Percentiles rank a stretch among this genome's conserved stretches.
Evolutionary conservation across 306 rosid genomes (phyloP).

Genomic region (Quercus dentata): DNA sequence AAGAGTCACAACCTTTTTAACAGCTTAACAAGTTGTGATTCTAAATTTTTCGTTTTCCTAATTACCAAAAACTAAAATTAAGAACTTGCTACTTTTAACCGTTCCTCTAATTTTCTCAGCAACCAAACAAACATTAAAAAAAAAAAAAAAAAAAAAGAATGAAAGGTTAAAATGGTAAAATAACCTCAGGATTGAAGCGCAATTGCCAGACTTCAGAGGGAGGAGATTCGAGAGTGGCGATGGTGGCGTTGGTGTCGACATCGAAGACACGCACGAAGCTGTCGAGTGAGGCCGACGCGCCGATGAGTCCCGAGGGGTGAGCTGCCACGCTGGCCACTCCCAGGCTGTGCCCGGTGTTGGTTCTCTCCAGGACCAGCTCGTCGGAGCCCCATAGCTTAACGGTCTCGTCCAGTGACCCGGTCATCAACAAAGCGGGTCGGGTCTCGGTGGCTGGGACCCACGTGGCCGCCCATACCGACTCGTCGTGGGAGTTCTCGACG

Average conservation of each 20-base stretch:
- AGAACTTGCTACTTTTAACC: neutral
- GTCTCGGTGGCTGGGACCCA: constrained; percentile 85
- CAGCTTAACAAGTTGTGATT: too few relatives aligned
- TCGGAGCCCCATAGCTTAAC: constrained; percentile 89
- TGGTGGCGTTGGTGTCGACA: constrained; percentile 79
- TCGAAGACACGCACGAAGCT: constrained; percentile 87
- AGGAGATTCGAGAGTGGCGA: constrained; percentile 93
- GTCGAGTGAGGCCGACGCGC: constrained; percentile 96
- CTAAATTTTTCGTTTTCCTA: too few relatives aligned
- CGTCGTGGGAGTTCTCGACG: constrained; percentile 81
- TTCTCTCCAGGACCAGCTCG: constrained; percentile 66
- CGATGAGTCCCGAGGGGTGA: constrained; percentile 81
- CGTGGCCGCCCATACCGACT: constrained; percentile 90
- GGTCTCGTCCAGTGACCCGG: constrained; percentile 93
- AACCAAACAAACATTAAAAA: neutral
- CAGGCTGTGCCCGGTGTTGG: constrained; percentile 90
- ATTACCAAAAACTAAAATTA: neutral
- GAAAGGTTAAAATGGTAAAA: neutral
- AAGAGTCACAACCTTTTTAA: too few relatives aligned
- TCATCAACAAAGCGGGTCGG: constrained; percentile 71
- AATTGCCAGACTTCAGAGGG: constrained; percentile 99
- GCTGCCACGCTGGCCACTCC: constrained; percentile 95
- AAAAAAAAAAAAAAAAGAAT: neutral
- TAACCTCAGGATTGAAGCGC: constrained; percentile 86
- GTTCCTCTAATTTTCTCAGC: neutral